Evolutionary conservation across 768 basidiomycete species (phyloP).

Genomic region (Russula olivacea): DNA sequence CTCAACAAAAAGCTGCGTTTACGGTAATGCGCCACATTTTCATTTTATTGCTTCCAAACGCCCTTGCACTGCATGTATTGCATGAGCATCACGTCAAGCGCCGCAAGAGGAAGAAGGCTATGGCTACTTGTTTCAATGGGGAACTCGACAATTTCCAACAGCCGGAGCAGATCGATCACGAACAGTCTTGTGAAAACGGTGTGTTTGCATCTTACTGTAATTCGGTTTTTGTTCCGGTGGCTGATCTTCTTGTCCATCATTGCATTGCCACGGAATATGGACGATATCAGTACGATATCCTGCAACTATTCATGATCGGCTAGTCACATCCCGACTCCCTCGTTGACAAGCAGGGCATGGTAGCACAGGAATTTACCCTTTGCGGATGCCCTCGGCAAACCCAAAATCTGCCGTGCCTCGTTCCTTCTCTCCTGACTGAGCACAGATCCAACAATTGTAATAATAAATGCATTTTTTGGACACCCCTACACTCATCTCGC

Average conservation of each 20-base stretch:
- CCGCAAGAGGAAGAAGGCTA: slow-evolving; percentile 1
- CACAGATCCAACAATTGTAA: neutral
- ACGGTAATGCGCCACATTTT: too few species aligned
- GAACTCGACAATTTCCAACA: slow-evolving; percentile 16
- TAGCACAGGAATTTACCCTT: too few species aligned
- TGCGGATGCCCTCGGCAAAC: neutral
- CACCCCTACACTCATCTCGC: neutral
- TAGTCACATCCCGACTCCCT: neutral
- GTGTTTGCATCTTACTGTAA: neutral
- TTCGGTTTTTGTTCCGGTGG: neutral
- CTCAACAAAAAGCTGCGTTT: too few species aligned
- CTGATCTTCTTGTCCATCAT: neutral
- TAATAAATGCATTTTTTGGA: neutral
- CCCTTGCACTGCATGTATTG: neutral
- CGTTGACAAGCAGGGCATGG: neutral
- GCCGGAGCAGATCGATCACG: too few species aligned
- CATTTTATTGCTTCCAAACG: too few species aligned
- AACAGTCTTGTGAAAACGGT: slow-evolving; percentile 17
- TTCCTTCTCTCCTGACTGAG: neutral
- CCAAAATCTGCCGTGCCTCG: neutral
- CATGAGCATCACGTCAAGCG: neutral
- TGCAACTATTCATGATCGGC: neutral
- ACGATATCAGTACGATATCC: neutral
- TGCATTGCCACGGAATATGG: neutral
- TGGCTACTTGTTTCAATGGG: neutral